Percentiles rank a stretch among this genome's conserved stretches.
phyloP scores from a whole-genome alignment of 1,139 yeast genomes.

The Candida albicans region DNA sequence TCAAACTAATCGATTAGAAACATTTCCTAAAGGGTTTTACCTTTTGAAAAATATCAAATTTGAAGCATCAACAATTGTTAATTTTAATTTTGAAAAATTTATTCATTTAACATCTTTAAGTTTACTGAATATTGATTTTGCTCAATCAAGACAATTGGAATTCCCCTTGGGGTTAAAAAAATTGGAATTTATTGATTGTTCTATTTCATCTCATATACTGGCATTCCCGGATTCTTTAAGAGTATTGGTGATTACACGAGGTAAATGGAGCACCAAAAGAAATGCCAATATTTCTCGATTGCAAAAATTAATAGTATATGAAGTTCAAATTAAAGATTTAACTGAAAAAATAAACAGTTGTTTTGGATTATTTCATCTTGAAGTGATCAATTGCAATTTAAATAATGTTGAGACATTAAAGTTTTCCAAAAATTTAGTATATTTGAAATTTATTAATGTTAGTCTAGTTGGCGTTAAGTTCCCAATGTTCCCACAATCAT shows the following conservation, averaged over 20 bases:
- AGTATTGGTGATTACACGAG: constrained; percentile 10
- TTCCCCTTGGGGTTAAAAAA: constrained; percentile 10
- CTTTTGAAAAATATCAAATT: constrained; percentile 12
- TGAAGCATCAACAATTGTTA: constrained; percentile 11
- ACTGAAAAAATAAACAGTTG: constrained; percentile 11
- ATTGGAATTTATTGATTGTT: constrained; percentile 15
- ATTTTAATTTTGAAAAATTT: constrained; percentile 12
- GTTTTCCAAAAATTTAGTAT: constrained; percentile 9
- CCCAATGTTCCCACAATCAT: constrained; percentile 15
- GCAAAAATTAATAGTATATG: constrained; percentile 9
- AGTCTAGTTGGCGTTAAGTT: constrained; percentile 1
- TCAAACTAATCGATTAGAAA: constrained; percentile 8
- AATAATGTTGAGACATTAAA: constrained; percentile 2
- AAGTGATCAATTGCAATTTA: constrained; percentile 8
- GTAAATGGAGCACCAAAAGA: constrained; percentile 14
- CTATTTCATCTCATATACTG: constrained; percentile 12
- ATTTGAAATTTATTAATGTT: constrained; percentile 8
- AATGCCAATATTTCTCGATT: constrained; percentile 11
- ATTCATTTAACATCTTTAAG: constrained; percentile 9
- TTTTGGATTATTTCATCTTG: constrained; percentile 9
- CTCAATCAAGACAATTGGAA: constrained; percentile 10
- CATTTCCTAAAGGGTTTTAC: constrained; percentile 12
- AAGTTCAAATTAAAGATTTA: constrained; percentile 15
- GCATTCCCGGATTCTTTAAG: constrained; percentile 15
- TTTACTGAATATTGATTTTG: constrained; percentile 12